Evolutionary conservation across 78 protist species (phyloP).

Genomic region (Dictyostelium capitatum): DNA sequence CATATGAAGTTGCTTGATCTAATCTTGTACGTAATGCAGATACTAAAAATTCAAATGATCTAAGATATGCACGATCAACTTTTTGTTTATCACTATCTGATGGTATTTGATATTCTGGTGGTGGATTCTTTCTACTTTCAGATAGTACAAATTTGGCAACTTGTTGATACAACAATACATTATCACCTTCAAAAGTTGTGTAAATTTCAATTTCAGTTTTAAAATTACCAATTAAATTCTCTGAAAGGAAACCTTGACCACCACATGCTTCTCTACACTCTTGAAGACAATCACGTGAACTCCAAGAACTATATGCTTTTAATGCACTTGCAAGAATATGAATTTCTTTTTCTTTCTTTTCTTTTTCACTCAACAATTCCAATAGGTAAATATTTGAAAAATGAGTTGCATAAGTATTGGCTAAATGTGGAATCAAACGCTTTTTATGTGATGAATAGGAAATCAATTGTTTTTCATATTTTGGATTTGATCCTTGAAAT

Average conservation of each 20-base stretch:
- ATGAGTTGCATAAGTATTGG: constrained; percentile 63
- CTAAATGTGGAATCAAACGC: constrained; percentile 71
- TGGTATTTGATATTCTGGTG: constrained; percentile 42
- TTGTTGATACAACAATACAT: constrained; percentile 64
- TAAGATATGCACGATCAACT: background rate
- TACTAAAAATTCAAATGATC: constrained; percentile 37
- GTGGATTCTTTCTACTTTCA: constrained; percentile 45
- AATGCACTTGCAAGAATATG: constrained; percentile 59
- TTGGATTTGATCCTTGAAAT: constrained; percentile 23
- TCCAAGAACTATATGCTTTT: constrained; percentile 70
- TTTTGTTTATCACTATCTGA: background rate
- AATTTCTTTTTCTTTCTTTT: constrained; percentile 72
- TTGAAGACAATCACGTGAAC: constrained; percentile 59
- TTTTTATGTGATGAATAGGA: constrained; percentile 48
- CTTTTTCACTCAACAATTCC: constrained; percentile 30
- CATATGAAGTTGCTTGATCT: constrained; percentile 9
- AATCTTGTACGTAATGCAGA: constrained; percentile 35
- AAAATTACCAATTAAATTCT: constrained; percentile 60
- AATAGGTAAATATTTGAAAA: constrained; percentile 49
- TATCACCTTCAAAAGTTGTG: constrained; percentile 82
- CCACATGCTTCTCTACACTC: constrained; percentile 75
- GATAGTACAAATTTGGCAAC: constrained; percentile 49
- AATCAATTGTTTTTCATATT: constrained; percentile 39
- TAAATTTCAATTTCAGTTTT: constrained; percentile 76
- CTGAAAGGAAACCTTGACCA: constrained; percentile 80